These are phyloP conservation scores for Haberlea rhodopensis DNA, from an alignment of 257 asterid species.

Conservation along the genomic window DNA sequence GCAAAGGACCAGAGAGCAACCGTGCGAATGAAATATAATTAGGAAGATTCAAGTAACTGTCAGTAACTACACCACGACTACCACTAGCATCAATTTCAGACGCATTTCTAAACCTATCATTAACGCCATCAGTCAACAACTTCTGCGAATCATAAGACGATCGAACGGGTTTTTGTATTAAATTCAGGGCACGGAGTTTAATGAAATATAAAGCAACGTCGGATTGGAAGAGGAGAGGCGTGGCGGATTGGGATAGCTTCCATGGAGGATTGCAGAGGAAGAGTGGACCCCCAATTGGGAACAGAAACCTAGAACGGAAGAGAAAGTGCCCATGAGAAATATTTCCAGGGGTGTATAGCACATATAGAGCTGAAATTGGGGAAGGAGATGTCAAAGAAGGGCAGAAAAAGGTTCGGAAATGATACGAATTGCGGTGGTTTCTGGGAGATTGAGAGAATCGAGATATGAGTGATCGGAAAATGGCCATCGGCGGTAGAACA, in stretches of 20 bases:
- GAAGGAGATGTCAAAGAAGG: constrained; percentile 35
- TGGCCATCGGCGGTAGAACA: constrained; percentile 53
- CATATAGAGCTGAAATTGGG: constrained; percentile 30
- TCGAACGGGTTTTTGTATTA: constrained; percentile 32
- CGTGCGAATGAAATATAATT: constrained; percentile 74
- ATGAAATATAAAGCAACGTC: constrained; percentile 51
- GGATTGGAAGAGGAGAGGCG: constrained; percentile 76
- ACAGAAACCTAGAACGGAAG: constrained; percentile 45
- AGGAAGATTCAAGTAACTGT: constrained; percentile 67
- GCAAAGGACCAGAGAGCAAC: constrained; percentile 83
- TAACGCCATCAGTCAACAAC: constrained; percentile 24
- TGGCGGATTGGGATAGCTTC: constrained; percentile 83
- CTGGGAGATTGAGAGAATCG: constrained; percentile 47
- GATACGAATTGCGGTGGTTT: constrained; percentile 22
- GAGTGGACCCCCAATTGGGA: constrained; percentile 58
- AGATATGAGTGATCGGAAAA: constrained; percentile 64
- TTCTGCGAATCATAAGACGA: constrained; percentile 28
- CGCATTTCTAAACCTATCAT: constrained; percentile 21
- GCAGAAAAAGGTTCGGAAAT: constrained; percentile 44
- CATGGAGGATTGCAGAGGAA: constrained; percentile 84
- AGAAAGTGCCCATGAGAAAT: constrained; percentile 42
- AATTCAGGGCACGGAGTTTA: constrained; percentile 40
- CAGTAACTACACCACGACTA: constrained; percentile 33
- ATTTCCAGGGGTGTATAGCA: constrained; percentile 28
- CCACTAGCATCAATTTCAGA: constrained; percentile 27